These are phyloP conservation scores for Fusarium cicatricum DNA, from an alignment of 2,329 filamentous ascomycete genomes.

Conservation along the genomic window DNA sequence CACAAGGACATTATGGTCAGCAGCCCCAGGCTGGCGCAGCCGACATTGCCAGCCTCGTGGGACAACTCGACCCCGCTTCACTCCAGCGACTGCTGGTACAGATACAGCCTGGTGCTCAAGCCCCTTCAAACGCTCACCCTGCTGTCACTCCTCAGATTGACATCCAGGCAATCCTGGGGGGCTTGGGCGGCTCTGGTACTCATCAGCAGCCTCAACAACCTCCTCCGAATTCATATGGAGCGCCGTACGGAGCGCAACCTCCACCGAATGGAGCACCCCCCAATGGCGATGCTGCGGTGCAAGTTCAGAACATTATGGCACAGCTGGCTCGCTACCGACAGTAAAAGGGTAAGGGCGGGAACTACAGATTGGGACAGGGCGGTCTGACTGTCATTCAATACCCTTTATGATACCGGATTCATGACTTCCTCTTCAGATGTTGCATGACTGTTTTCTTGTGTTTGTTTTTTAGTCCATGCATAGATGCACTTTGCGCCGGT, in stretches of 20 bases:
- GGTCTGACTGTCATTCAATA: conserved; percentile 5
- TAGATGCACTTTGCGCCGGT: conserved; percentile 17
- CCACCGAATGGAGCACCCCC: conserved; percentile 40
- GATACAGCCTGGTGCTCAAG: conserved; percentile 51
- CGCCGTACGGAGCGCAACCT: conserved; percentile 44
- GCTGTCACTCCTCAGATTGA: conserved; percentile 49
- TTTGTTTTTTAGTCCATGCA: conserved; percentile 11
- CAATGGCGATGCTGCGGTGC: conserved; percentile 54
- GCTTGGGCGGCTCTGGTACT: conserved; percentile 44
- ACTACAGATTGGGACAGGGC: neutral
- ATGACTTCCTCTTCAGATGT: conserved; percentile 21
- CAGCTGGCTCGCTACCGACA: conserved; percentile 73
- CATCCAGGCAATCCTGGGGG: conserved; percentile 57
- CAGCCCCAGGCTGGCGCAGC: conserved; percentile 46
- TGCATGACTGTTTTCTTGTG: conserved; percentile 15
- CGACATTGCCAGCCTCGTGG: conserved; percentile 71
- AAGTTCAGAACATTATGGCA: conserved; percentile 78
- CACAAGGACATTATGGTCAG: conserved; percentile 46
- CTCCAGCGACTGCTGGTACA: conserved; percentile 75
- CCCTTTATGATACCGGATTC: conserved; percentile 32
- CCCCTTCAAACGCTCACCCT: conserved; percentile 26
- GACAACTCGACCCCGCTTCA: conserved; percentile 72
- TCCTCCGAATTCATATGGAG: conserved; percentile 37
- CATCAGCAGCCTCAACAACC: conserved; percentile 33
- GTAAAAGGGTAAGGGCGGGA: conserved; percentile 39